Conservation (phyloP, 2,329 filamentous ascomycete genomes). For the Cladosporium sp. region DNA sequence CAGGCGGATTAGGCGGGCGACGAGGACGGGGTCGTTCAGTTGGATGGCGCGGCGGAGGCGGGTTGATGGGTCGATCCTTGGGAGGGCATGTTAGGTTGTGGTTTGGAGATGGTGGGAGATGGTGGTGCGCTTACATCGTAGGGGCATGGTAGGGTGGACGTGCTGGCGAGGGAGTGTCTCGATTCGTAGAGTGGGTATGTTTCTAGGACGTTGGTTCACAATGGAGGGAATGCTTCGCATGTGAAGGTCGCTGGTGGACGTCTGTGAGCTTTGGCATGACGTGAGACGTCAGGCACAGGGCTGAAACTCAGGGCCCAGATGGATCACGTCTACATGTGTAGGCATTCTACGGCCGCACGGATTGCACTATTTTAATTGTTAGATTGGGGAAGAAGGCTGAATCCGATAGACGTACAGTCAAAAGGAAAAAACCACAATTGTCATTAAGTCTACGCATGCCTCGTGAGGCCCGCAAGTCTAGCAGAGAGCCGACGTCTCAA, state of each 20-base stretch:
- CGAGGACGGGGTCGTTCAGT: slow-evolving; percentile 65
- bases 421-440: too few species aligned
- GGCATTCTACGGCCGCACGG: too few species aligned
- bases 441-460: too few species aligned
- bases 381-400: too few species aligned
- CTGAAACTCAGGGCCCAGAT: too few species aligned
- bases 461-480: too few species aligned
- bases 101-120: background rate
- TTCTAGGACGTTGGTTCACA: background rate
- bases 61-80: slow-evolving; percentile 68
- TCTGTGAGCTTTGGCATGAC: background rate
- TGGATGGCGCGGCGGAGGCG: slow-evolving; percentile 78
- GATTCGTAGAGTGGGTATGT: background rate
- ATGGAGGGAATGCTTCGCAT: slow-evolving; percentile 3
- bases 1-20: slow-evolving; percentile 67
- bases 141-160: background rate
- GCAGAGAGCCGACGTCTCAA: too few species aligned
- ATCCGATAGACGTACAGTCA: too few species aligned
- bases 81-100: slow-evolving; percentile 6
- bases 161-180: background rate
- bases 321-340: too few species aligned
- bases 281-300: background rate
- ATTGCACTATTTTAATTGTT: too few species aligned
- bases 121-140: background rate
- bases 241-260: slow-evolving; percentile 3